Base-by-base conservation (phyloP, 352 stramenopile species). In the Stramenopiles sp. region DNA sequence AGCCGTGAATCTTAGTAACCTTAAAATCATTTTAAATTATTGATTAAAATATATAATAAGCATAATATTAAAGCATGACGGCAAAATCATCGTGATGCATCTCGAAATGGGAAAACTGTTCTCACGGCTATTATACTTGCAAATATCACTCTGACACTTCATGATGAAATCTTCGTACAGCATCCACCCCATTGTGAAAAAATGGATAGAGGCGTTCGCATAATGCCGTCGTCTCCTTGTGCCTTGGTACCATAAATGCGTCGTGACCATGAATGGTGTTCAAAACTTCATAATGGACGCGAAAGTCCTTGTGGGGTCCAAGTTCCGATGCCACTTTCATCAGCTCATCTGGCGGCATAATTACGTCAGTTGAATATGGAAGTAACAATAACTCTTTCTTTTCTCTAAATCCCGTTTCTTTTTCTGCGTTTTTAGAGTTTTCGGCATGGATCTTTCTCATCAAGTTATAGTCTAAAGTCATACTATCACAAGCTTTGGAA, bases 201-300 rank as follows among this genome's bases (percentile, higher is more conserved):
- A 55, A 55, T 55, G 39, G 39, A 55, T 14, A 14, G 4, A 55
- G 14, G 14, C 39, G 39, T 55, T 55, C 14, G 14, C 39, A 55
- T 55, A 55, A 55, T 55, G 39, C 39, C 4, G 39, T 55, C 4
- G 14, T 55, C 14, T 55, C 39, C 39, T 55, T 55, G 14, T 55
- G 39, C 39, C 39, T 4, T 55, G 39, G 39, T 55, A 55, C 39
- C 39, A 95, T 93, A 89, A 95, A 94, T 75, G 91, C 83, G 82
- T 94, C 91, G 83, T 95, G 91, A 32, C 91, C 91, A 67, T 91
- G 94, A 81, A 91, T 93, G 7, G 88, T 93, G 84, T 93, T 86
- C 44, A 95, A 85, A 33, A 92, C 86, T 7, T 92, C 86, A 0
- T 94, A 84, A 44, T 84, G 71, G 4, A 82, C 82, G 39, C n/a